Percentiles rank a stretch among this genome's conserved stretches.
These are phyloP conservation scores for Aspergillus sp. DNA, from an alignment of 2,329 filamentous ascomycete genomes.

Conservation along the genomic window DNA sequence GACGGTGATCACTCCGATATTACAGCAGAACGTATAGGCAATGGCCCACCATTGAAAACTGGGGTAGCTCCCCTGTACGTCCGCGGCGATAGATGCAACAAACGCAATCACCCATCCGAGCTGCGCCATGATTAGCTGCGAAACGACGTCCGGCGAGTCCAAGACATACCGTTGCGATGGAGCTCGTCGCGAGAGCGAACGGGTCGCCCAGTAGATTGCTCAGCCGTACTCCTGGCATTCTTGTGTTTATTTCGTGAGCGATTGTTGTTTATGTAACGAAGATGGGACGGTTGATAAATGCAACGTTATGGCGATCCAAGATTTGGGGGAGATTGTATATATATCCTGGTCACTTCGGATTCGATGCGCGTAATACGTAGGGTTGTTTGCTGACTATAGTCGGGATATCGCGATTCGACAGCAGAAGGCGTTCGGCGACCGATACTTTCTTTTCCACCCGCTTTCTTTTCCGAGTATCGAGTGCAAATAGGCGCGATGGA, in stretches of 20 bases:
- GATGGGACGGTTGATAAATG: constrained; percentile 27
- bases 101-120: constrained; percentile 95
- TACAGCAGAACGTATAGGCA: constrained; percentile 82
- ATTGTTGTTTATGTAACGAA: constrained; percentile 28
- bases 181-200: constrained; percentile 91
- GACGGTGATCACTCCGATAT: constrained; percentile 77
- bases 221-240: constrained; percentile 67
- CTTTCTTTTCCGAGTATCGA: not conserved
- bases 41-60: constrained; percentile 93
- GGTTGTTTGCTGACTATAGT: not conserved
- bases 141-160: not conserved
- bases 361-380: constrained; percentile 7
- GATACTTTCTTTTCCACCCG: constrained; percentile 4
- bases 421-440: constrained; percentile 8
- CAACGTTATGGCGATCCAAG: constrained; percentile 29
- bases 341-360: constrained; percentile 7
- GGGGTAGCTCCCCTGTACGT: constrained; percentile 65
- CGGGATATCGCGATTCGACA: constrained; percentile 1
- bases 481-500: constrained; percentile 1
- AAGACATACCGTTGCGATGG: constrained; percentile 79
- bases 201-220: constrained; percentile 95
- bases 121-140: constrained; percentile 51
- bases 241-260: constrained; percentile 26
- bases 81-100: constrained; percentile 78
- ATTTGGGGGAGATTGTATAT: constrained; percentile 6